Base-by-base conservation (phyloP, 495 filamentous ascomycete genomes). In the Penicillium malachiteum region DNA sequence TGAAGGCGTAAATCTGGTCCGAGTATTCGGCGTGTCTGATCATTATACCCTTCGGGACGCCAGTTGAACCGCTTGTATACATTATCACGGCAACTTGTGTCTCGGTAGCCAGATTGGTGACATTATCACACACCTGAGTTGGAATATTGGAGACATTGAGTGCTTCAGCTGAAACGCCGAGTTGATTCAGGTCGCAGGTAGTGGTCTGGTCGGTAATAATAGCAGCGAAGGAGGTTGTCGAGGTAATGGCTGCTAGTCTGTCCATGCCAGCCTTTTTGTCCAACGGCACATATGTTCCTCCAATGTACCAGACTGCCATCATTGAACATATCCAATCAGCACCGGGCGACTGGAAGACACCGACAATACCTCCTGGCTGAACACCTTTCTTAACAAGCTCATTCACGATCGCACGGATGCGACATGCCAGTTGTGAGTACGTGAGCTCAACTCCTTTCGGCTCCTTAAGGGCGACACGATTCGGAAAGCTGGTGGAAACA, bases 251-350 rank as follows among this genome's bases (percentile, higher is more conserved):
- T 1, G 56, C 58, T 0, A 78, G 68, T 4, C 77, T 72, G 5
- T 58, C 14, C 1, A 66, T 45, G 13, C 71, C 58, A 11, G 65
- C 71, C 6, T 69, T 57, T 1, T 69, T 59, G 48, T 84, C 81
- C 8, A 85, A 43, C 0, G 83, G 82, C 0, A 84, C 62, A 51
- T 84, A 84, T 2, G 73, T 56, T 1, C 56, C 74, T 0, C 81
- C 82, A 43, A 79, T 30, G 0, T 71, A 63, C 57, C 76, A 52
- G 44, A 84, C 75, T 11, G 78, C 82, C 1, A 84, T 68, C 46
- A 84, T 46, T 0, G 80, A 81, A 30, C 62, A 74, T 11, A 80
- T 61, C 75, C 75, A 81, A 34, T 82, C 72, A 0, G 64, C 7
- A 0, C 54, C 26, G 0, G 82, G 58, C n/a, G 55, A 17, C 47